Evolutionary conservation across 495 filamentous ascomycete species (phyloP).

Genomic region (Thermothielavioides terrestris): DNA sequence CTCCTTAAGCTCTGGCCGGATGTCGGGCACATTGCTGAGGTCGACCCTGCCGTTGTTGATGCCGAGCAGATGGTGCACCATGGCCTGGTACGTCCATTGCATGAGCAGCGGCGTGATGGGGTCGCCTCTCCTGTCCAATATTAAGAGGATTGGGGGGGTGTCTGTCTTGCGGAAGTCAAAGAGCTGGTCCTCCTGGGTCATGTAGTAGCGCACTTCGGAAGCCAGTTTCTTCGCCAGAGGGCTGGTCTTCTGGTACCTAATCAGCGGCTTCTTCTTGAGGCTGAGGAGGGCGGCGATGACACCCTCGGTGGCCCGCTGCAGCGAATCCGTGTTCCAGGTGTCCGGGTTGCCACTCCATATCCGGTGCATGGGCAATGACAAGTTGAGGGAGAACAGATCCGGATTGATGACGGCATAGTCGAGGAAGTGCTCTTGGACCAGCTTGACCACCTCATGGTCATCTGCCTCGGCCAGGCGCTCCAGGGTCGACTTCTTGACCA

Average conservation of each 20-base stretch:
- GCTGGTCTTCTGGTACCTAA: conserved; percentile 91
- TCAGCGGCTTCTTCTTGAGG: conserved; percentile 91
- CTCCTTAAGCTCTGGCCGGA: conserved; percentile 85
- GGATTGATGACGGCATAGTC: conserved; percentile 94
- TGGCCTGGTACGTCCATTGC: conserved; percentile 98
- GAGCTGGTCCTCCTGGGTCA: conserved; percentile 91
- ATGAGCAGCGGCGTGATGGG: conserved; percentile 92
- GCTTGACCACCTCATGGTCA: conserved; percentile 89
- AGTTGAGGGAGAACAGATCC: conserved; percentile 76
- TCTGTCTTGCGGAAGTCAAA: conserved; percentile 96
- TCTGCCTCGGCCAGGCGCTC: conserved; percentile 96
- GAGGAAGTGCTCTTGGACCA: conserved; percentile 89
- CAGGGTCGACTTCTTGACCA: conserved; percentile 91
- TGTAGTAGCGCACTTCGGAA: conserved; percentile 79
- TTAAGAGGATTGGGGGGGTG: conserved; percentile 84
- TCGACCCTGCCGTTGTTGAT: conserved; percentile 90
- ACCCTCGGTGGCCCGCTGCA: conserved; percentile 79
- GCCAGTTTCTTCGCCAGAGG: conserved; percentile 84
- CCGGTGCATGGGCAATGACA: conserved; percentile 63
- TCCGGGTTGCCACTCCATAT: conserved; percentile 78
- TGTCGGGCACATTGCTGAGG: conserved; percentile 75
- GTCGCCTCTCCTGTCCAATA: conserved; percentile 88
- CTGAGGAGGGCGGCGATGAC: conserved; percentile 73
- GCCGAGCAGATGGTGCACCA: conserved; percentile 94
- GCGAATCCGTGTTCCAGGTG: conserved; percentile 77